A percentile compares a stretch with the other conserved stretches of the same genome.
Evolutionary conservation across 345 rosid genomes (phyloP).

Genomic region (Camelina laxa): DNA sequence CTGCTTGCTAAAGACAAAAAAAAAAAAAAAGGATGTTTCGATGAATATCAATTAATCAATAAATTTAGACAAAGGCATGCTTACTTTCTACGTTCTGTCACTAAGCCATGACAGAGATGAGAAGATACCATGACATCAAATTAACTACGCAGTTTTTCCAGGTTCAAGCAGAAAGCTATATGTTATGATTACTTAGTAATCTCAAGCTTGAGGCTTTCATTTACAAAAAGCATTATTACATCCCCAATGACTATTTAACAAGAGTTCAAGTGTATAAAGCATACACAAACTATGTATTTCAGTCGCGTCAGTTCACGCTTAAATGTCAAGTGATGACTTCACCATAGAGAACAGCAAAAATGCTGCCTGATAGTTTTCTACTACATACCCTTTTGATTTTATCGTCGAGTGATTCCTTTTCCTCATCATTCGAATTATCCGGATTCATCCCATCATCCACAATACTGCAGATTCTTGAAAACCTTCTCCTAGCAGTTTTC

Average conservation of each 20-base stretch:
- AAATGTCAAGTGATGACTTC: background rate
- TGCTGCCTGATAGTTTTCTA: background rate
- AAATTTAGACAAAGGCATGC: background rate
- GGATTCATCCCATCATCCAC: constrained; percentile 58
- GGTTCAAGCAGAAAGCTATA: constrained; percentile 28
- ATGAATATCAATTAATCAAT: background rate
- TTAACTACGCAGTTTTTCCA: background rate
- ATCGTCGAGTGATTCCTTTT: constrained; percentile 46
- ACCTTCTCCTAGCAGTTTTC: constrained; percentile 39
- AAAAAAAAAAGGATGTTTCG: background rate
- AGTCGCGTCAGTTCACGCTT: background rate
- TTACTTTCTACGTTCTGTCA: background rate
- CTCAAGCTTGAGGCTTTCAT: background rate
- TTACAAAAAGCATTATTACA: background rate
- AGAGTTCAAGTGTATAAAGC: background rate
- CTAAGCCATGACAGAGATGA: constrained; percentile 6
- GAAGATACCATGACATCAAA: background rate
- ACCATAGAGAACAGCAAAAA: background rate
- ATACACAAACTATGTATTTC: background rate
- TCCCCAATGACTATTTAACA: background rate
- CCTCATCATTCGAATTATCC: constrained; percentile 48
- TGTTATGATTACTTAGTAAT: too few species aligned
- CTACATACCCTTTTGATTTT: constrained; percentile 42
- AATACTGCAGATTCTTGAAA: constrained; percentile 53
- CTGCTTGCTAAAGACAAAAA: constrained; percentile 52